Base-by-base conservation (phyloP, 441 rosid species). In the Syzygium syzygioides region DNA sequence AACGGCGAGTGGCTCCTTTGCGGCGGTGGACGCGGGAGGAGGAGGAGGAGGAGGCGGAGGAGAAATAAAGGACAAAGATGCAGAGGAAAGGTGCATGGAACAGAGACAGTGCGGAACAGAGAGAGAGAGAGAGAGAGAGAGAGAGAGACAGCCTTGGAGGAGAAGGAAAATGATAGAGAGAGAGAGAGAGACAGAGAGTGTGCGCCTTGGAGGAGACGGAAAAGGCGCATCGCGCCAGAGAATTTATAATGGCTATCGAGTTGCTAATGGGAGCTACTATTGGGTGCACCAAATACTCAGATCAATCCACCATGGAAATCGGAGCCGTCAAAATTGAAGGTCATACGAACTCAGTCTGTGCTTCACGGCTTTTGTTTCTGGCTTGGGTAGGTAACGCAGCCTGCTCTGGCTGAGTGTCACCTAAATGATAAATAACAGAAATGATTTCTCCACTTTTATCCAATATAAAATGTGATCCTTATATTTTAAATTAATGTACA, bases 401-500 rank as follows among this genome's bases (percentile, higher is more conserved):
- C 50, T 3, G 3, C 3, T 30, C 41, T 34, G 2, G 71, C 71
- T 64, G 7, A 5, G 30, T n/a, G 71, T n/a, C 28, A 13, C 9
- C 68, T 14, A 28, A 0, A 60, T 60, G 66, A 1, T 6, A 45
- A 45, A 45, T 7, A 9, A 45, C 9, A 7, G 0, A 7, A 45
- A 45, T 7, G 9, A 45, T 45, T 9, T 2, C 0, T 45, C 1
- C 7, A 7, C 9, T 45, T 45, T 45, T 2, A 45, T 2, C 1
- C 0, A 45, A 45, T 45, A 45, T 45, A 45, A 45, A 45, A 45
- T 45, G 0, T 45, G 9, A 45, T 45, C 2, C 1, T 0, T 45
- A 2, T 7, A 45, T 0, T 45, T 45, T 45, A 45, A 0, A 1
- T 0, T 45, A 7, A 45, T 45, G 0, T 45, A 1, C 0, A 45